Base-by-base conservation (phyloP, 2,329 filamentous ascomycete genomes). In the Epichloe sp. region DNA sequence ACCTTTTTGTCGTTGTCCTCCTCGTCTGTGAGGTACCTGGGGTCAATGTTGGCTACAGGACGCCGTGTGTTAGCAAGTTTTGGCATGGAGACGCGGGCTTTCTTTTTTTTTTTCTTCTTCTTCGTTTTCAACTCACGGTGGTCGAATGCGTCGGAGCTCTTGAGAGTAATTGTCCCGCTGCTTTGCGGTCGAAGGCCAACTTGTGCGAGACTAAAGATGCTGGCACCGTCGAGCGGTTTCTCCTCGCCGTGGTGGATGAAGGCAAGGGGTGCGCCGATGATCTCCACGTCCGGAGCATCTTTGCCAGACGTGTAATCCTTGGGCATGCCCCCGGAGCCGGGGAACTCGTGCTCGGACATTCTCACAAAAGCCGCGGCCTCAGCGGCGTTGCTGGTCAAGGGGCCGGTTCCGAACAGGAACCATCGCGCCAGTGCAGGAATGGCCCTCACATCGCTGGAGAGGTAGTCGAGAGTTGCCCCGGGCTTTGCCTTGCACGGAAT, bases 231-330 rank as follows among this genome's bases (percentile, higher is more conserved):
- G 2, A 49, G 47, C 4, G 53, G 49, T 5, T 0, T 46, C 40
- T 56, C 56, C 44, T 57, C 56, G n/a, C 56, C 56, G 47, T 57
- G 56, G 11, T 56, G 56, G 17, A 56, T 53, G 46, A 48, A 57
- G 7, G 54, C 54, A n/a, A 54, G 14, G 1, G 56, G 52, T 15
- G 53, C 52, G 31, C 46, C 53, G 14, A 57, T 14, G 34, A 57
- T 54, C 47, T 57, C 56, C 8, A 57, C 3, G 38, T 57, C 56
- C 2, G 56, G 54, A 8, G 54, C 56, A 10, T 50, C 35, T 23
- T 47, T 44, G 17, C 56, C 54, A 37, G 56, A 57, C 5, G 51
- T 49, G 44, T 56, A 52, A 50, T 57, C 52, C 48, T 51, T 54
- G 44, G 54, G 54, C 21, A 38, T 42, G 14, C 19, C 51, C 36